These are phyloP conservation scores for Yamadazyma laniorum DNA, from an alignment of 805 yeast species.

Conservation along the genomic window DNA sequence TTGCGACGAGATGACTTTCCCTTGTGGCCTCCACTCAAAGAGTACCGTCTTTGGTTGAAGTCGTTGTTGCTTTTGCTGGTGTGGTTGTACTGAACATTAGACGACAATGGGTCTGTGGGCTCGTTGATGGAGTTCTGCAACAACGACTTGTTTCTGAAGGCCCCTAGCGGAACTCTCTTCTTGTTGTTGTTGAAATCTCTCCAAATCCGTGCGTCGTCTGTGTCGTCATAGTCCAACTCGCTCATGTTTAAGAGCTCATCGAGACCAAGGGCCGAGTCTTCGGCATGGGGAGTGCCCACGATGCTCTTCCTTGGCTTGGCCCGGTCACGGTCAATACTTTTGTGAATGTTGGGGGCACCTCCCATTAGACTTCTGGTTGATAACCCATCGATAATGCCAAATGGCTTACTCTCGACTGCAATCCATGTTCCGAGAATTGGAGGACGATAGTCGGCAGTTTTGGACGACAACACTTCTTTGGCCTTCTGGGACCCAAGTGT, in stretches of 20 bases:
- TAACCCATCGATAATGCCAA: constrained; percentile 91
- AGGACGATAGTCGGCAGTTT: constrained; percentile 81
- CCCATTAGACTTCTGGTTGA: constrained; percentile 73
- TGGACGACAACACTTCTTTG: constrained; percentile 89
- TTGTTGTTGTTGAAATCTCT: constrained; percentile 43
- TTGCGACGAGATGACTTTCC: constrained; percentile 2
- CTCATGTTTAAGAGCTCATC: constrained; percentile 88
- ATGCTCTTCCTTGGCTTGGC: constrained; percentile 19
- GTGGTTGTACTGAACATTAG: constrained; percentile 24
- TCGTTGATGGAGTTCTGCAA: constrained; percentile 26
- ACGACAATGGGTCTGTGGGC: constrained; percentile 17
- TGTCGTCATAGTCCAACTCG: constrained; percentile 74
- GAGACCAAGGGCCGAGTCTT: constrained; percentile 46
- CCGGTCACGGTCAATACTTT: constrained; percentile 13
- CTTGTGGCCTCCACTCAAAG: constrained; percentile 4
- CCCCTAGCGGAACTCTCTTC: constrained; percentile 73
- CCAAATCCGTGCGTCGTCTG: constrained; percentile 52
- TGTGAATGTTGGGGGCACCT: constrained; percentile 7
- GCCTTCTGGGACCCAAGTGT: constrained; percentile 72
- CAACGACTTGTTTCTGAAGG: constrained; percentile 73
- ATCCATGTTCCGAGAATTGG: constrained; percentile 94
- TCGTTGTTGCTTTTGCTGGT: constrained; percentile 26
- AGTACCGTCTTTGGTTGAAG: constrained; percentile 23
- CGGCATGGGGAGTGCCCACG: constrained; percentile 18
- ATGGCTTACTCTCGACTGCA: constrained; percentile 73